A percentile compares a stretch with the other conserved stretches of the same genome.
Conservation (phyloP, 1,284 basidiomycete genomes). For the Takashimella koratensis region DNA sequence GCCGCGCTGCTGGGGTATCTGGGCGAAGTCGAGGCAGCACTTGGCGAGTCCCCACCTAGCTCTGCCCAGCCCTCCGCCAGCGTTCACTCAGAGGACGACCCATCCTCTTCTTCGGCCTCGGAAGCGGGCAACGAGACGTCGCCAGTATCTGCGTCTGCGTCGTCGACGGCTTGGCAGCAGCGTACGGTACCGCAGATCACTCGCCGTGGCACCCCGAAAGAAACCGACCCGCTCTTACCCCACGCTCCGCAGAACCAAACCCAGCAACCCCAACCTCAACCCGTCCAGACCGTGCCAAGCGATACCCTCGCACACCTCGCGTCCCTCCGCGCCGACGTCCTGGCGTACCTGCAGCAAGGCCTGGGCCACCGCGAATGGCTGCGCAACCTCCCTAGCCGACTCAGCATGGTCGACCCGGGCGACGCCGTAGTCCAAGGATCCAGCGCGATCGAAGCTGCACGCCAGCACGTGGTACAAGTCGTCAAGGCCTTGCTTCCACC, state of each 20-base stretch:
- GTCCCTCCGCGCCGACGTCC: slow-evolving; percentile 41
- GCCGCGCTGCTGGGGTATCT: slow-evolving; percentile 45
- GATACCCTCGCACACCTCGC: slow-evolving; percentile 31
- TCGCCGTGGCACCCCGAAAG: background rate
- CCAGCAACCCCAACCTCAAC: background rate
- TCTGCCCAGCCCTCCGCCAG: background rate
- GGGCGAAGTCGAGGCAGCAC: slow-evolving; percentile 42
- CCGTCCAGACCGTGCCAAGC: background rate
- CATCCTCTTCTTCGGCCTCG: background rate
- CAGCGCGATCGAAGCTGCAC: too few species aligned
- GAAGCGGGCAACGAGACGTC: too few species aligned
- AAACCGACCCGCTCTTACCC: slow-evolving; percentile 3
- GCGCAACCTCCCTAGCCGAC: slow-evolving; percentile 27
- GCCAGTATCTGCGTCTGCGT: too few species aligned
- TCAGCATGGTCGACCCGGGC: slow-evolving; percentile 32
- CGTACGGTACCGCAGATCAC: slow-evolving; percentile 1
- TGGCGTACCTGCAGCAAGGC: slow-evolving; percentile 31
- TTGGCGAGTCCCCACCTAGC: slow-evolving; percentile 22
- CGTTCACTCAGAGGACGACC: slow-evolving; percentile 1
- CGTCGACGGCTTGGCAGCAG: background rate
- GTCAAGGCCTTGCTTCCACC: slow-evolving; percentile 43
- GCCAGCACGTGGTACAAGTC: slow-evolving; percentile 38
- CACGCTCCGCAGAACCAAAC: background rate
- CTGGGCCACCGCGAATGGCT: slow-evolving; percentile 32
- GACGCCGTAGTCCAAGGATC: slow-evolving; percentile 23